Evolutionary conservation across 2,329 filamentous ascomycete genomes (phyloP), one percentile per base, ranked within the genome.

Genomic region (Immersiporthe knoxdaviesiana): DNA sequence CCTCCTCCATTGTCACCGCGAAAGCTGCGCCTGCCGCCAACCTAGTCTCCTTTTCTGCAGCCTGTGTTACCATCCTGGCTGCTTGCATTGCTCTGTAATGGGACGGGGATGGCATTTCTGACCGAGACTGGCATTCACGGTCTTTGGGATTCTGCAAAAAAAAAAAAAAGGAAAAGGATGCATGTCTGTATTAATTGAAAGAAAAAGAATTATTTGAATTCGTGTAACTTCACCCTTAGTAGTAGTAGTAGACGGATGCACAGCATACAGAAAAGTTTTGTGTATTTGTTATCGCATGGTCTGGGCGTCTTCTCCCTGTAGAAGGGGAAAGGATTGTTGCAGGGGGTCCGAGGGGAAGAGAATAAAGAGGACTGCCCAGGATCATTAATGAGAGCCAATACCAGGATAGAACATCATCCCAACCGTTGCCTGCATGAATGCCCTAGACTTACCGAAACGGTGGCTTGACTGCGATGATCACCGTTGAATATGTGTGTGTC

Each of bases 31-130:
- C 44, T 47, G 39, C 61, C 14, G 41, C 41, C 21, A 67, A 67
- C 21, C 2, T 58, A 2, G 54, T 67, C 27, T 71, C 67, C 14
- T 63, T 63, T 18, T 52, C 63, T 27, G 69, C 64, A 24, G 64
- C 69, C 3, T 44, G 59, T 4, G 35, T 27, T 14, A 32, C 58
- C 27, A 30, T 56, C 6, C 27, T 56, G 52, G 52, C 52, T 30
- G 52, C 52, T 14, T 56, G 52, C 52, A 56, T 56, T 8, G 52
- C 27, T 1, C 52, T 56, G 27, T 56, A 11, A 32, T 30, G 52
- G 14, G n/a, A n/a, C n/a, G 4, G 35, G 35, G 50, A 30, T 32
- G 5, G 14, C 37, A 39, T 39, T 2, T 39, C 35, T 8, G 37
- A 12, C 37, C 11, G 37, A 39, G 7, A 39, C 11, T 7, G 52